A percentile compares a stretch with the other conserved stretches of the same genome.
phyloP scores from a whole-genome alignment of 208 protist species.

The Herpetomonas muscarum region DNA sequence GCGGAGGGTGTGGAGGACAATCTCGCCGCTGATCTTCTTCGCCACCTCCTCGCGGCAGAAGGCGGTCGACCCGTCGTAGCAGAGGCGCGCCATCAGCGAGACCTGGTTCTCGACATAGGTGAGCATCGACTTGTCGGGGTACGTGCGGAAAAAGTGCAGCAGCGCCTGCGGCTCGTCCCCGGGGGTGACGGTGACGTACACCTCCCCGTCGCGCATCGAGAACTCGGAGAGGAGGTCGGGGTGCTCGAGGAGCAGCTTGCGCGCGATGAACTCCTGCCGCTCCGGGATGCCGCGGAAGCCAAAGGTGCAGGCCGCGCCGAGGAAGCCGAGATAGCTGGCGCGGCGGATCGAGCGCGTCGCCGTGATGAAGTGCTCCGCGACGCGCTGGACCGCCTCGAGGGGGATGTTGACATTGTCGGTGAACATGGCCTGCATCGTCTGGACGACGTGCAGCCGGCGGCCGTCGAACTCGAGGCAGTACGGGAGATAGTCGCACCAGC shows the following conservation, averaged over 20 bases:
- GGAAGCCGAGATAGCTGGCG: conserved; percentile 45
- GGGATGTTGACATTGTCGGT: conserved; percentile 50
- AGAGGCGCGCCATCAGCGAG: conserved; percentile 47
- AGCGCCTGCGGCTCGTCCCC: conserved; percentile 8
- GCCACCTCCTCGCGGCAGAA: conserved; percentile 40
- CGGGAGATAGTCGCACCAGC: conserved; percentile 51
- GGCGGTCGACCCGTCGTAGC: conserved; percentile 56
- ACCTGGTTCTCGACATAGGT: conserved; percentile 51
- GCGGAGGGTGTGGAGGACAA: conserved; percentile 32
- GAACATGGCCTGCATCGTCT: conserved; percentile 61
- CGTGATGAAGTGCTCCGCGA: conserved; percentile 40
- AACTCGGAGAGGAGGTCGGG: conserved; percentile 37
- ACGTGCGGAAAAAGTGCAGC: conserved; percentile 29
- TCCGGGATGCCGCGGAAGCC: conserved; percentile 40
- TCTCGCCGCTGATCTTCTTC: conserved; percentile 33
- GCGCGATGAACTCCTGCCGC: conserved; percentile 53
- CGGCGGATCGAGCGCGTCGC: conserved; percentile 20
- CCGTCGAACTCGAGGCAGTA: conserved; percentile 50
- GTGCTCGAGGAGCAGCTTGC: conserved; percentile 57
- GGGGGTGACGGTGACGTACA: conserved; percentile 11
- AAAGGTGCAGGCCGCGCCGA: conserved; percentile 52
- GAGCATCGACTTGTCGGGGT: conserved; percentile 16
- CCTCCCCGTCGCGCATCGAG: conserved; percentile 19
- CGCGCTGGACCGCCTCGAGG: conserved; percentile 28
- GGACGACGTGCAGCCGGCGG: conserved; percentile 40